These are phyloP conservation scores for Fusarium aywerte DNA, from an alignment of 2,329 filamentous ascomycete genomes.

Conservation along the genomic window DNA sequence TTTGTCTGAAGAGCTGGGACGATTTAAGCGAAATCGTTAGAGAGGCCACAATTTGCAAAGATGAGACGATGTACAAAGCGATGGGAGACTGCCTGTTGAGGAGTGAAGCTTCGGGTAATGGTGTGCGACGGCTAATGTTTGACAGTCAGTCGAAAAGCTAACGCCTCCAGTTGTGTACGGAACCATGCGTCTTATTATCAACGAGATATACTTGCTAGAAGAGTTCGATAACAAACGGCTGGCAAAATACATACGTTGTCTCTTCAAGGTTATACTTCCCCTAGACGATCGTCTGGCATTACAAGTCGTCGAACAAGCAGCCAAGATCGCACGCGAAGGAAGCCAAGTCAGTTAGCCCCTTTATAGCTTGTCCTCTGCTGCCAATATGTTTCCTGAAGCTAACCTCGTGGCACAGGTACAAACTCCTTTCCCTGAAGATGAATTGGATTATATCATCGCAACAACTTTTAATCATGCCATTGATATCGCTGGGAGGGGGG, in stretches of 20 bases:
- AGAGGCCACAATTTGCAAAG: constrained; percentile 58
- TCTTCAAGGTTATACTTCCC: constrained; percentile 75
- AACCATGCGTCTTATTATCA: constrained; percentile 74
- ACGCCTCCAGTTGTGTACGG: constrained; percentile 58
- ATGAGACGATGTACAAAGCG: constrained; percentile 64
- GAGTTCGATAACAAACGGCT: constrained; percentile 68
- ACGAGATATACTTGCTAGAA: constrained; percentile 70
- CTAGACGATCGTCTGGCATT: constrained; percentile 66
- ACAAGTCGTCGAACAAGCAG: constrained; percentile 72
- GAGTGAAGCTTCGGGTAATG: constrained; percentile 61
- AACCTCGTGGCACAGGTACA: constrained; percentile 48
- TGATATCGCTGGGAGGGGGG: constrained; percentile 68
- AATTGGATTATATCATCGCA: constrained; percentile 81
- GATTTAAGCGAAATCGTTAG: constrained; percentile 70
- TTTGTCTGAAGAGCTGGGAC: constrained; percentile 74
- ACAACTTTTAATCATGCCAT: constrained; percentile 76
- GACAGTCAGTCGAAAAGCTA: background rate
- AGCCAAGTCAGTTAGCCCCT: constrained; percentile 52
- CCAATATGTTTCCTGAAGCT: constrained; percentile 25
- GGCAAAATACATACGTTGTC: constrained; percentile 80
- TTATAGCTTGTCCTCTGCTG: background rate
- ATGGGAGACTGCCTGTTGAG: constrained; percentile 74
- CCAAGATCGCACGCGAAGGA: constrained; percentile 62
- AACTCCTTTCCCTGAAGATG: constrained; percentile 68
- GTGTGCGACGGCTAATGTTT: constrained; percentile 50